Evolutionary conservation across 768 basidiomycete genomes (phyloP), one percentile per base, ranked within the genome.

Genomic region (Pleurotus cornucopiae): DNA sequence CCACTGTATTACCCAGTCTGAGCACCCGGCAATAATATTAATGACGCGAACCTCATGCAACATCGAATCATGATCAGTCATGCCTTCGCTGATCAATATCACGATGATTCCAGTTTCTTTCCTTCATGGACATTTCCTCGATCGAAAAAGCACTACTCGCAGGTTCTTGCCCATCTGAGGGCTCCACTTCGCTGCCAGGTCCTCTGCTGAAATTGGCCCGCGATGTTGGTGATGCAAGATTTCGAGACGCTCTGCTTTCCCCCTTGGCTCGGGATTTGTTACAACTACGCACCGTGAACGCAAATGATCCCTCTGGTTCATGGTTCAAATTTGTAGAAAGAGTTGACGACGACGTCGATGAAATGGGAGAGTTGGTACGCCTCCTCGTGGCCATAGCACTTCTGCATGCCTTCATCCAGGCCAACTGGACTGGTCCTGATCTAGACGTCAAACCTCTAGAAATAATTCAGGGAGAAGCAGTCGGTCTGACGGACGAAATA

Each of bases 361-460:
- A 68, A 12, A 78, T 80, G 43, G 71, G 70, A 39, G 89, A 89
- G 66, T 63, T 87, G 18, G 58, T 77, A 38, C 79, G 78, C 26
- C 73, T 98, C 39, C 69, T 82, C 9, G 60, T 93, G 7, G 92
- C 84, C 0, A 77, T 96, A 7, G 85, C 93, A 5, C 88, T 87
- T 59, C 76, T 98, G 20, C 93, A 97, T 60, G 84, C 91, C 0
- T 99, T 95, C 73, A 76, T 94, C 4, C 97, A 99, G 68, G 79
- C 76, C 25, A 99, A 99, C 70, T 99, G 94, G 94, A 98, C 95
- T 0, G 97, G 97, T 4, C 97, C 97, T 2, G 80, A 89, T 63
- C 79, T 97, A 43, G 73, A 84, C 57, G 68, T 94, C 59, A 69
- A 70, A 59, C 73, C 81, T 21, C 61, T 76, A 47, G 76, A 81